Percentiles rank a stretch among this genome's conserved stretches.
Conservation (phyloP, 345 rosid species). For the Acer yangbiense region DNA sequence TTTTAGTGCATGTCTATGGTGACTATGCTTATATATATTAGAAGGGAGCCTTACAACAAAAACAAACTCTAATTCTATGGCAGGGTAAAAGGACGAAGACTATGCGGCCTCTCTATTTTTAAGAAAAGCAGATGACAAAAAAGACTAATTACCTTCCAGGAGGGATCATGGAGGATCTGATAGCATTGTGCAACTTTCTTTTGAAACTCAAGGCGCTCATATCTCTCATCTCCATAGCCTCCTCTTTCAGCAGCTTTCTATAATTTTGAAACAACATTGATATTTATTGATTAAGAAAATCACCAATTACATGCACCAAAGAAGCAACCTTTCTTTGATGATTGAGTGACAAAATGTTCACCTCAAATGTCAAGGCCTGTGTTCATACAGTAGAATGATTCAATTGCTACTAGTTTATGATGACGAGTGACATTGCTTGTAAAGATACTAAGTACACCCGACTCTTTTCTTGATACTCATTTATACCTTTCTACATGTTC, state of each 20-base stretch:
- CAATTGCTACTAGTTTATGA: not conserved
- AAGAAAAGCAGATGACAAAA: not conserved
- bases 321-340: not conserved
- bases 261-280: conserved; percentile 1
- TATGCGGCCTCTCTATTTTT: not conserved
- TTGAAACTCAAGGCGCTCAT: conserved; percentile 85
- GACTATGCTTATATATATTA: not conserved
- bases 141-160: conserved; percentile 72
- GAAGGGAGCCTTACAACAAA: not conserved
- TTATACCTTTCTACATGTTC: not conserved
- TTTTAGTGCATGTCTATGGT: not conserved
- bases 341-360: not conserved
- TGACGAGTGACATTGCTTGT: too few relatives aligned
- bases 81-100: not conserved
- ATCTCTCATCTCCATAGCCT: conserved; percentile 93
- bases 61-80: not conserved
- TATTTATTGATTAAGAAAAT: not conserved
- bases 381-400: not conserved
- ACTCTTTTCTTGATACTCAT: not conserved
- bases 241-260: conserved; percentile 96
- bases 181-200: conserved; percentile 64
- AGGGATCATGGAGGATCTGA: conserved; percentile 60
- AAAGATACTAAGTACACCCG: not conserved
- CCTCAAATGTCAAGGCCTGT: conserved; percentile 1
- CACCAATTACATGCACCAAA: not conserved